These are phyloP conservation scores for Talinum fruticosum DNA, from an alignment of 148 eudicot species.

Conservation along the genomic window DNA sequence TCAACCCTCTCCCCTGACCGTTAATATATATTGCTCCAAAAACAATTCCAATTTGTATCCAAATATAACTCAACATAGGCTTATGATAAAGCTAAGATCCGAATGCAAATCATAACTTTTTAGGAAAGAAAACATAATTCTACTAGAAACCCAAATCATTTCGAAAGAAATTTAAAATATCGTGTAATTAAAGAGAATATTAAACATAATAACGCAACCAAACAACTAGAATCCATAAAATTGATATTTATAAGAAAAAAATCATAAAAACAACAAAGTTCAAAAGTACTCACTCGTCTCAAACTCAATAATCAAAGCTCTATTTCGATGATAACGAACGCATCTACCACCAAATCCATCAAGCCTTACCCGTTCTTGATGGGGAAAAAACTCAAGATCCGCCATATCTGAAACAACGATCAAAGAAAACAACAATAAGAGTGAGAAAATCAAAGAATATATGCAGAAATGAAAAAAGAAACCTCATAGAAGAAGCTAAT, in stretches of 20 bases:
- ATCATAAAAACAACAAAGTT: neutral
- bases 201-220: too few relatives aligned
- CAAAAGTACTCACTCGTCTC: neutral
- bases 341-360: neutral
- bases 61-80: too few relatives aligned
- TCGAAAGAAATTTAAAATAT: too few relatives aligned
- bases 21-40: too few relatives aligned
- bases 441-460: neutral
- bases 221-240: neutral
- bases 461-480: neutral
- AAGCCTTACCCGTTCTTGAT: neutral
- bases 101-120: too few relatives aligned
- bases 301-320: neutral
- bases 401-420: slow-evolving; percentile 24
- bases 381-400: neutral
- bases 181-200: too few relatives aligned
- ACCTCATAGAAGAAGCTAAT: neutral
- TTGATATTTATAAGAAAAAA: neutral
- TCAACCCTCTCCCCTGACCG: too few relatives aligned
- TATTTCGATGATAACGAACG: neutral
- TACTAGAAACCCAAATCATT: too few relatives aligned
- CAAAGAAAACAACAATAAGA: neutral
- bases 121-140: too few relatives aligned
- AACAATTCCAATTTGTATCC: too few relatives aligned
- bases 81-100: too few relatives aligned